Conservation (phyloP, 352 stramenopile genomes). For the Pythium scleroteichum region DNA sequence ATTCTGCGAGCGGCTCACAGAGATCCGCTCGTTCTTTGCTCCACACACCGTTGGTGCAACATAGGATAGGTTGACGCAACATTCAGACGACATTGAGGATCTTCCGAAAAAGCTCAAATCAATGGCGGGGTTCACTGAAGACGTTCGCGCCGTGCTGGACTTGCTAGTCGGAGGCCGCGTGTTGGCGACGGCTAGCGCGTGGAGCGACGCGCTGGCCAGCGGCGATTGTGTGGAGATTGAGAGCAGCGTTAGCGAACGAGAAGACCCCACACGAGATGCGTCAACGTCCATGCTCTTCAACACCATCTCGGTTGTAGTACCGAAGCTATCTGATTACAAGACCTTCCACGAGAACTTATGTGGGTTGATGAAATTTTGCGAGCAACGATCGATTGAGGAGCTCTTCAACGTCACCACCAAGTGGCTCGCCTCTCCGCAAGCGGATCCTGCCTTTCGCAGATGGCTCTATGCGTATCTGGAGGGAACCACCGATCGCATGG, state of each 20-base stretch:
- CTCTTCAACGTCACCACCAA: slow-evolving; percentile 11
- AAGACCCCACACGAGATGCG: not conserved
- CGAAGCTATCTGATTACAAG: slow-evolving; percentile 52
- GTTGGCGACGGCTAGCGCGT: slow-evolving; percentile 10
- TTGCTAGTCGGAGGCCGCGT: slow-evolving; percentile 3
- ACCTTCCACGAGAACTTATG: slow-evolving; percentile 29
- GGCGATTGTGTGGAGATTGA: not conserved
- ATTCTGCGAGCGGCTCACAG: not conserved
- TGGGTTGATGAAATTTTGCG: slow-evolving; percentile 36
- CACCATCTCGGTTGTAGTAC: slow-evolving; percentile 39
- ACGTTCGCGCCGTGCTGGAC: slow-evolving; percentile 9
- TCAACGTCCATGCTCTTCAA: slow-evolving; percentile 3
- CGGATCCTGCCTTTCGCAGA: slow-evolving; percentile 28
- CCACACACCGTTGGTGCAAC: slow-evolving; percentile 21
- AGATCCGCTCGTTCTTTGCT: slow-evolving; percentile 14
- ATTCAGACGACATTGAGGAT: slow-evolving; percentile 18
- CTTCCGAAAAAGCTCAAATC: not conserved
- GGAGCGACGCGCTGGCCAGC: not conserved
- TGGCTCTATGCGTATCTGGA: slow-evolving; percentile 40
- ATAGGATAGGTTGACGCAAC: slow-evolving; percentile 2
- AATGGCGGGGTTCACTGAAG: slow-evolving; percentile 1
- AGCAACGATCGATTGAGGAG: slow-evolving; percentile 21
- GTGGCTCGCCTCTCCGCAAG: slow-evolving; percentile 7
- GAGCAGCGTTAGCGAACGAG: not conserved
- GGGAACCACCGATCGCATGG: slow-evolving; percentile 6